These are phyloP conservation scores for Cryoendolithus antarcticus DNA, from an alignment of 2,329 filamentous ascomycete genomes.

Conservation along the genomic window DNA sequence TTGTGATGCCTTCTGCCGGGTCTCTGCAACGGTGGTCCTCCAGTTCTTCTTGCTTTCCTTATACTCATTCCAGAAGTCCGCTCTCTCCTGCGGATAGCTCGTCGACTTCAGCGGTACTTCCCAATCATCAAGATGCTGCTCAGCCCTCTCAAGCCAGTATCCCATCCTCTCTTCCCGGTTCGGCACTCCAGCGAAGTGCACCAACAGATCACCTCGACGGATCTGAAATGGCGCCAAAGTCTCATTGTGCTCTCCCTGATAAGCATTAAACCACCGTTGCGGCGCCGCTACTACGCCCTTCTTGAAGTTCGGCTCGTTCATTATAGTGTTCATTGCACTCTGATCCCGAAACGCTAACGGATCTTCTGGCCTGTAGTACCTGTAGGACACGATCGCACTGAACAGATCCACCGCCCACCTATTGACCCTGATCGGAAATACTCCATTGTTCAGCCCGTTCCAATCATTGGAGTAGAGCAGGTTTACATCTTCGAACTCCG, in stretches of 20 bases:
- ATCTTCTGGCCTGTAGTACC: constrained; percentile 26
- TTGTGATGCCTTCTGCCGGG: constrained; percentile 14
- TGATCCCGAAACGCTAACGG: constrained; percentile 28
- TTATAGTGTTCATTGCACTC: constrained; percentile 28
- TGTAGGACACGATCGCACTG: constrained; percentile 26
- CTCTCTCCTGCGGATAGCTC: constrained; percentile 23
- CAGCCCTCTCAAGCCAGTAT: constrained; percentile 26
- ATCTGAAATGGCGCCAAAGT: constrained; percentile 25
- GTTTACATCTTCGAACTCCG: constrained; percentile 24
- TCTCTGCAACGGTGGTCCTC: constrained; percentile 8
- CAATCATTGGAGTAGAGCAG: constrained; percentile 27
- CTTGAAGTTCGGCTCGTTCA: constrained; percentile 23
- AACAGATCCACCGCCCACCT: constrained; percentile 29
- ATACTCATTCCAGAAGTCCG: constrained; percentile 26
- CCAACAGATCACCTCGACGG: constrained; percentile 29
- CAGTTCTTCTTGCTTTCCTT: constrained; percentile 12
- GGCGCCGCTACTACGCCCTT: constrained; percentile 25
- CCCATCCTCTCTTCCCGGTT: constrained; percentile 25
- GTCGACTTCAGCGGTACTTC: constrained; percentile 26
- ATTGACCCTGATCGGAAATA: constrained; percentile 30
- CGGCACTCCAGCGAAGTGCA: constrained; percentile 30
- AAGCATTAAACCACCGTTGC: constrained; percentile 34
- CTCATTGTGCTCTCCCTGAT: constrained; percentile 27
- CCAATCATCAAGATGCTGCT: constrained; percentile 27
- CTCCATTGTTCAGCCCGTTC: constrained; percentile 32